Conservation (phyloP, 495 filamentous ascomycete species). For the Lindgomyces ingoldianus region DNA sequence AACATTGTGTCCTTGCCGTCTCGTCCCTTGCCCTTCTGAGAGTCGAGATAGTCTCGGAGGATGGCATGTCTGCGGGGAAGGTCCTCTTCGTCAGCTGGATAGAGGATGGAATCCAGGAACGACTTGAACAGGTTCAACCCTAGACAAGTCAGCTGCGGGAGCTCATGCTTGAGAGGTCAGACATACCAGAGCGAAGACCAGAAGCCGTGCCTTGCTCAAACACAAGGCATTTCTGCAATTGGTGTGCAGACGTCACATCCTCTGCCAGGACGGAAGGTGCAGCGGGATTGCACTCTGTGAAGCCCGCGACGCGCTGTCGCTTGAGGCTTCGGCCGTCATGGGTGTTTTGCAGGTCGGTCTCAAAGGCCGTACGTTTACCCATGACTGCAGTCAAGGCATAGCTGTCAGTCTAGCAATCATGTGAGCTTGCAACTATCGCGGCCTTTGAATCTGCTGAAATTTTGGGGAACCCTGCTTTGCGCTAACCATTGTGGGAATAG, state of each 20-base stretch:
- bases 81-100: slow-evolving; percentile 40
- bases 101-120: slow-evolving; percentile 67
- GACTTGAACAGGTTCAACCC: slow-evolving; percentile 75
- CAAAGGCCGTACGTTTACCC: slow-evolving; percentile 31
- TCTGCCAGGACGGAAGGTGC: background rate
- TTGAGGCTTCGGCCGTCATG: slow-evolving; percentile 18
- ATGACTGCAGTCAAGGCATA: slow-evolving; percentile 20
- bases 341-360: slow-evolving; percentile 6
- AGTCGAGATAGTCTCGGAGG: slow-evolving; percentile 71
- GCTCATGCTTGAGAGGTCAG: background rate
- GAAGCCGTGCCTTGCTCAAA: slow-evolving; percentile 32
- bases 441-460: no score
- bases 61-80: slow-evolving; percentile 49
- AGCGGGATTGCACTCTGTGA: slow-evolving; percentile 4
- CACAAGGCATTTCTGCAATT: slow-evolving; percentile 30
- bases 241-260: slow-evolving; percentile 28
- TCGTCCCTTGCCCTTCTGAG: slow-evolving; percentile 57
- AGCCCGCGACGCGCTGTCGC: slow-evolving; percentile 26
- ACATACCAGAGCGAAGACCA: slow-evolving; percentile 26
- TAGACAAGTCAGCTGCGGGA: slow-evolving; percentile 40
- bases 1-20: slow-evolving; percentile 60
- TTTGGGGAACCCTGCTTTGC: no score
- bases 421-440: no score
- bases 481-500: no score
- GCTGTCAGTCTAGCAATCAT: no score